Conservation (phyloP, 257 asterid genomes). For the Misopates orontium region DNA sequence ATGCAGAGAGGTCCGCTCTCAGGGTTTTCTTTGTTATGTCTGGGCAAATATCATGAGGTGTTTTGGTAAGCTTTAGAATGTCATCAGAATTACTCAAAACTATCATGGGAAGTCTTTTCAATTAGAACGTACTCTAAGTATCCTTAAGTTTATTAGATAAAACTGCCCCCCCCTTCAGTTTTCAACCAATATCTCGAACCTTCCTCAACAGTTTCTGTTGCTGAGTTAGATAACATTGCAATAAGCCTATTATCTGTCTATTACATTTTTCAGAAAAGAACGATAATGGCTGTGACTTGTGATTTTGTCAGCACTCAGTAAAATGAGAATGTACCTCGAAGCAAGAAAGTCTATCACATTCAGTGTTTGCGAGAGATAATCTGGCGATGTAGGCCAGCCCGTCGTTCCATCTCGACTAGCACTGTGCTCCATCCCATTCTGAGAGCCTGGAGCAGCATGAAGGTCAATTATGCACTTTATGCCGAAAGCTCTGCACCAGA, state of each 20-base stretch:
- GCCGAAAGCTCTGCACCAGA: constrained; percentile 49
- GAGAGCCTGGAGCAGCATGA: constrained; percentile 91
- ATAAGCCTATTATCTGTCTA: too few relatives aligned
- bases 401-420: constrained; percentile 79
- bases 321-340: constrained; percentile 49
- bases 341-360: constrained; percentile 69
- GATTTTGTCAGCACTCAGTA: too few relatives aligned
- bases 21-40: too few relatives aligned
- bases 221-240: neutral
- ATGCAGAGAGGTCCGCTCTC: too few relatives aligned
- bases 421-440: constrained; percentile 89
- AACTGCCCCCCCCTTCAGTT: neutral
- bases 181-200: neutral
- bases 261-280: neutral
- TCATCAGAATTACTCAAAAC: neutral
- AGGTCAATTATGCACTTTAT: constrained; percentile 83
- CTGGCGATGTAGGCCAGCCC: constrained; percentile 66
- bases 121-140: too few relatives aligned
- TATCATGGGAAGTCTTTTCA: neutral
- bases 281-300: neutral
- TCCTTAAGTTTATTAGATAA: neutral
- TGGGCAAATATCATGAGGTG: too few relatives aligned
- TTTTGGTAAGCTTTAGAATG: neutral
- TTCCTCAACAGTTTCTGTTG: neutral
- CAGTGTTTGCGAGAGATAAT: constrained; percentile 50